These are phyloP conservation scores for Sutorius eximius DNA, from an alignment of 1,284 basidiomycete species.

Conservation along the genomic window DNA sequence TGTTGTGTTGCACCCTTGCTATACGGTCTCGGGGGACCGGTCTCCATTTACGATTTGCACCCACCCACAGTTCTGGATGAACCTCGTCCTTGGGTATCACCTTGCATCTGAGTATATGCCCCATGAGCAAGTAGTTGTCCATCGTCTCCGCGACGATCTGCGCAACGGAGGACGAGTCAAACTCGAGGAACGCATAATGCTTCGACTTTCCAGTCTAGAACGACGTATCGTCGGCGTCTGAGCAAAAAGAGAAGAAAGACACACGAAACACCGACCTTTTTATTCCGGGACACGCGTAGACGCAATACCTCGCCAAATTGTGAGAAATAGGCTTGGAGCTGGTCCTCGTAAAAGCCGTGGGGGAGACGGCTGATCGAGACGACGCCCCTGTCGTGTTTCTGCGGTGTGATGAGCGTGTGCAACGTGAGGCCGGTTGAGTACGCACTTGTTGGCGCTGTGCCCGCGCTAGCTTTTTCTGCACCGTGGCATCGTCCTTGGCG, in stretches of 20 bases:
- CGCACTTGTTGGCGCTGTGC: constrained; percentile 78
- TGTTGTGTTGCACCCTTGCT: constrained; percentile 76
- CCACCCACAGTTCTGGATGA: constrained; percentile 93
- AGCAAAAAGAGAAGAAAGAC: not conserved
- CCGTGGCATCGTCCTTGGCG: constrained; percentile 80
- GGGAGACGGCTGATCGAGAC: constrained; percentile 90
- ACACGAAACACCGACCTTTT: constrained; percentile 59
- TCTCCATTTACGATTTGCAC: constrained; percentile 92
- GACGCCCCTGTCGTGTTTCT: constrained; percentile 80
- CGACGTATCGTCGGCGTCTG: not conserved
- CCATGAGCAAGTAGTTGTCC: constrained; percentile 97
- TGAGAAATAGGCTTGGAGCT: constrained; percentile 89
- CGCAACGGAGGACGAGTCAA: constrained; percentile 86
- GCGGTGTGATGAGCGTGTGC: constrained; percentile 6
- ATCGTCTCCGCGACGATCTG: constrained; percentile 97
- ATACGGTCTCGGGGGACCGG: constrained; percentile 74
- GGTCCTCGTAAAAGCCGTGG: constrained; percentile 96
- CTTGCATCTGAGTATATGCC: constrained; percentile 89
- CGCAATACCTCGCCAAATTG: constrained; percentile 95
- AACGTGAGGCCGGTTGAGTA: constrained; percentile 5
- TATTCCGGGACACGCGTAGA: constrained; percentile 89
- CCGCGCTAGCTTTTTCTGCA: constrained; percentile 79
- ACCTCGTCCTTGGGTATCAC: constrained; percentile 85
- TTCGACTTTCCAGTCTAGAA: constrained; percentile 89
- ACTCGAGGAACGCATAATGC: constrained; percentile 97